These are phyloP conservation scores for Akebia trifoliata DNA, from an alignment of 164 flowering plant species.

Conservation along the genomic window DNA sequence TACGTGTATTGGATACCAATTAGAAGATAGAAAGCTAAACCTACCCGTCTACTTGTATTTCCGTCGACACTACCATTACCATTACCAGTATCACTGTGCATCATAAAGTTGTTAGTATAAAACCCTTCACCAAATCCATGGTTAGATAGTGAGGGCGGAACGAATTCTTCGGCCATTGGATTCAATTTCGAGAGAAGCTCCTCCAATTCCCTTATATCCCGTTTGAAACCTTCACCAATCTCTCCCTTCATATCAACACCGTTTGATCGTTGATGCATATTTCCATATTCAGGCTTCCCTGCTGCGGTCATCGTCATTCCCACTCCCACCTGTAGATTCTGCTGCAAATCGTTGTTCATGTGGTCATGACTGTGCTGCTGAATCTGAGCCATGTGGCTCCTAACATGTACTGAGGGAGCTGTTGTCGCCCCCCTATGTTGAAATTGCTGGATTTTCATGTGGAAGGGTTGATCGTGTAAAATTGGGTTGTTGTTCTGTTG, in stretches of 20 bases:
- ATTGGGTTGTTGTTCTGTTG: too few relatives aligned
- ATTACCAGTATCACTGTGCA: constrained; percentile 11
- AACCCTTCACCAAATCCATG: constrained; percentile 26
- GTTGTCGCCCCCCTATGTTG: too few relatives aligned
- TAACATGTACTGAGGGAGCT: too few relatives aligned
- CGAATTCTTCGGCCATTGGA: constrained; percentile 71
- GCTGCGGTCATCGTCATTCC: neutral
- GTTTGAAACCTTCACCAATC: constrained; percentile 31
- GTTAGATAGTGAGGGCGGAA: constrained; percentile 70
- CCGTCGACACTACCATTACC: constrained; percentile 25
- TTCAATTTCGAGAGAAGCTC: constrained; percentile 63
- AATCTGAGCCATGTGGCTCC: constrained; percentile 9
- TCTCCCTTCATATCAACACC: constrained; percentile 24
- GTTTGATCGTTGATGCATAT: constrained; percentile 11
- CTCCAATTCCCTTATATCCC: too few relatives aligned
- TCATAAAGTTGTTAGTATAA: constrained; percentile 17
- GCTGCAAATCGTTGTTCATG: constrained; percentile 1
- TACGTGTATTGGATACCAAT: too few relatives aligned
- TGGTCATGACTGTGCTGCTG: neutral
- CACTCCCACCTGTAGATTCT: constrained; percentile 3
- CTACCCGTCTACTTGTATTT: constrained; percentile 36
- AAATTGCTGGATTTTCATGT: constrained; percentile 15
- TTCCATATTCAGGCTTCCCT: constrained; percentile 2
- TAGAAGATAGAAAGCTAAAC: neutral
- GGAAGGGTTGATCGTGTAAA: constrained; percentile 23